Base-by-base conservation (phyloP, 2,329 filamentous ascomycete species). In the Penicillium sp. region DNA sequence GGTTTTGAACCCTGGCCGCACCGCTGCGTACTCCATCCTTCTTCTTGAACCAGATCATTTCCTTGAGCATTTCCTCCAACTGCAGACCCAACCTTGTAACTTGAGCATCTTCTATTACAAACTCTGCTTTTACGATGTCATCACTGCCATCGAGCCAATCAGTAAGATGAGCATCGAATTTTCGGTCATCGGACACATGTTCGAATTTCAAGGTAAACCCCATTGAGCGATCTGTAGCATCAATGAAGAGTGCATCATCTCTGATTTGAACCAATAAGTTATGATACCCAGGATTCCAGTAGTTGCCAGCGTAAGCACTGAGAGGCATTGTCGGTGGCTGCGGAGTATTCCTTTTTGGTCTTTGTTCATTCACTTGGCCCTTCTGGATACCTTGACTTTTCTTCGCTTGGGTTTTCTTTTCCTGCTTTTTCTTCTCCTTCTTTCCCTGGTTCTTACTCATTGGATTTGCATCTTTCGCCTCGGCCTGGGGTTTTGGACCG, bases 311-410 rank as follows among this genome's bases (percentile, higher is more conserved):
- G 22, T 22, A 22, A 22, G 22, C 22, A 22, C 22, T 22, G 22
- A 22, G 22, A 22, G 22, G 22, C 22, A 22, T 39, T 12, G 45
- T 41, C 34, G 56, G 53, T 8, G 54, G 41, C 40, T 56, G 41
- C 13, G 45, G 19, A 37, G 41, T n/a, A 34, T 43, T 17, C 15
- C 21, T 48, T 22, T 37, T n/a, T 17, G 21, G 10, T 24, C 3
- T 24, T 22, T 35, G 19, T n/a, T 22, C 31, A 24, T 34, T 44
- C 21, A 26, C 8, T 34, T 34, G 15, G 19, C 24, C 22, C 37
- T 39, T 39, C 37, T 39, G 37, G 37, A 26, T 39, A 39, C 2
- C 32, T 45, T 33, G 9, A 26, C 41, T 43, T 54, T 39, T 39
- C 15, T 39, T 39, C 21, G 6, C 35, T 24, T 24, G 37, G 37